phyloP scores from a whole-genome alignment of 306 rosid species.

The Spatholobus suberectus region DNA sequence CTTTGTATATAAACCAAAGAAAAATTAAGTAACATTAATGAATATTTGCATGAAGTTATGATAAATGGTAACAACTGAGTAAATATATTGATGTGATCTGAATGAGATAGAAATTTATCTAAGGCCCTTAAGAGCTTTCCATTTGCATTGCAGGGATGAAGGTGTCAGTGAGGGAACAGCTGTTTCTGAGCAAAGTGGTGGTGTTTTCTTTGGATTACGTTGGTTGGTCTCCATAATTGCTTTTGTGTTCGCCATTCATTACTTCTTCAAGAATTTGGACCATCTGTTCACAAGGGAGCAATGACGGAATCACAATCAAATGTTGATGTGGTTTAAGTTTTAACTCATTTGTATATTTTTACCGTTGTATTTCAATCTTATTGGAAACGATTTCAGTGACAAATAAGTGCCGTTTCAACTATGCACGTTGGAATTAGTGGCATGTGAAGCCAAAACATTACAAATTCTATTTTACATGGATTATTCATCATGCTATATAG shows the following conservation, averaged over 20 bases:
- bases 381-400: conserved; percentile 31
- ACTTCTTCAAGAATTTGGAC: conserved; percentile 39
- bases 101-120: not conserved
- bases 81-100: not conserved
- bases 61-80: not conserved
- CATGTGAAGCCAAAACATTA: conserved; percentile 19
- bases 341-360: not conserved
- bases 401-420: conserved; percentile 33
- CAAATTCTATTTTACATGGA: not conserved
- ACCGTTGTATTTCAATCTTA: conserved; percentile 17
- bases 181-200: conserved; percentile 5
- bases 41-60: not conserved
- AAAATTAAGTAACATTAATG: not conserved
- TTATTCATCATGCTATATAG: not conserved
- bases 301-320: conserved; percentile 31
- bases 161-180: conserved; percentile 16
- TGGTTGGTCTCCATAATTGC: conserved; percentile 53
- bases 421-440: conserved; percentile 26
- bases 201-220: conserved; percentile 33
- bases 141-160: conserved; percentile 52
- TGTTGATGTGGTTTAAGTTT: conserved; percentile 11
- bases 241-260: conserved; percentile 41
- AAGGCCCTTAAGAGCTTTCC: not conserved
- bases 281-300: conserved; percentile 40
- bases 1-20: not conserved